phyloP scores from a whole-genome alignment of 805 yeast species.

The Priceomyces medius region DNA sequence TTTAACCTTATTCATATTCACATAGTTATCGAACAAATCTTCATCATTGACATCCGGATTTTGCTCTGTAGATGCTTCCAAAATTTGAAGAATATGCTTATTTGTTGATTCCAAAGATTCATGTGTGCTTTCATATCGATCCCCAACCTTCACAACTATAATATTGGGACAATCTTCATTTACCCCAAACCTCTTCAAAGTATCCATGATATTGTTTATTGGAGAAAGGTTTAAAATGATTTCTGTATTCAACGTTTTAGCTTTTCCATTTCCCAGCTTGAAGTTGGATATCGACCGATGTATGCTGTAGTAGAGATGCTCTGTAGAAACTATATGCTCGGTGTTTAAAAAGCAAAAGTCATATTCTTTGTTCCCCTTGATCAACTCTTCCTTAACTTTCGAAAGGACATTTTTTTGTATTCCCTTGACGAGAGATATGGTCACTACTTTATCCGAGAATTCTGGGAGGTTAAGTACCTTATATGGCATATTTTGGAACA shows the following conservation, averaged over 20 bases:
- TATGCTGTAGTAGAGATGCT: conserved; percentile 60
- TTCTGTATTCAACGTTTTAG: conserved; percentile 71
- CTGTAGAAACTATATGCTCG: conserved; percentile 52
- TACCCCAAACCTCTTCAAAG: conserved; percentile 69
- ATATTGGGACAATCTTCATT: conserved; percentile 46
- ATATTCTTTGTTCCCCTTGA: conserved; percentile 45
- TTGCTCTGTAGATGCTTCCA: conserved; percentile 11
- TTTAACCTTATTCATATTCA: conserved; percentile 30
- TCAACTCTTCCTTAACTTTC: conserved; percentile 44
- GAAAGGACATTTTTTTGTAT: conserved; percentile 39
- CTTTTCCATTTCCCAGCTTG: conserved; percentile 48
- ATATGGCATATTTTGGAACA: conserved; percentile 5
- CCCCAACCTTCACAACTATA: conserved; percentile 51
- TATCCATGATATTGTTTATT: conserved; percentile 67
- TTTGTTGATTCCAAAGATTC: conserved; percentile 20
- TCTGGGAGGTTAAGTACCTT: conserved; percentile 40
- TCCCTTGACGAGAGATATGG: conserved; percentile 44
- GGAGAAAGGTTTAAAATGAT: conserved; percentile 69
- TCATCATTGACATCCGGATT: conserved; percentile 24
- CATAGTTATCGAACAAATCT: conserved; percentile 13
- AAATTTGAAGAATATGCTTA: conserved; percentile 30
- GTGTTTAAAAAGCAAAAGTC: conserved; percentile 70
- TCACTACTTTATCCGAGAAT: conserved; percentile 37
- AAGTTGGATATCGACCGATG: conserved; percentile 60
- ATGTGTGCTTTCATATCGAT: conserved; percentile 5